phyloP scores from a whole-genome alignment of 106 monocot species.

The Allium cepa region DNA sequence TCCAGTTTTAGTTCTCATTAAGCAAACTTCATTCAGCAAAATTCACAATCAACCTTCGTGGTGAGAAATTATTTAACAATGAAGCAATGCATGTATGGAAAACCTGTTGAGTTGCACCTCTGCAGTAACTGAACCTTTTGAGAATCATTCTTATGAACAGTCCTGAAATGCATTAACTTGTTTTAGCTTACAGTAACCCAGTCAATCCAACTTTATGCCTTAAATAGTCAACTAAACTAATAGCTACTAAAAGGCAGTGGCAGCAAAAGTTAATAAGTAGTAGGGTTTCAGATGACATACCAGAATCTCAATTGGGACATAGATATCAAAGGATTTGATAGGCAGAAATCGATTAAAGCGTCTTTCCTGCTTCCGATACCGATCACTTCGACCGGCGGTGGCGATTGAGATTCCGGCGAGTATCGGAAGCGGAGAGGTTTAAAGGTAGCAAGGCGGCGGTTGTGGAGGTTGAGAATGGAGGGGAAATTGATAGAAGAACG shows the following conservation, averaged over 20 bases:
- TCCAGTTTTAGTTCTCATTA: not conserved
- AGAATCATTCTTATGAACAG: constrained; percentile 38
- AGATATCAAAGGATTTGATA: constrained; percentile 23
- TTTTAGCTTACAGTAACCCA: too few species aligned
- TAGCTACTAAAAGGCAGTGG: too few species aligned
- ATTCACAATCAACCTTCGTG: not conserved
- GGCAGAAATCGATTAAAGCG: constrained; percentile 73
- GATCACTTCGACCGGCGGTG: constrained; percentile 55
- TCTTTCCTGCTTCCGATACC: constrained; percentile 88
- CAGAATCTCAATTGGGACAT: constrained; percentile 68
- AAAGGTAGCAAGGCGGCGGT: not conserved
- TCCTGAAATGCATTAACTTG: constrained; percentile 16
- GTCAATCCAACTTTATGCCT: too few species aligned
- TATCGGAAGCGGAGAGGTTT: not conserved
- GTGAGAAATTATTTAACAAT: too few species aligned
- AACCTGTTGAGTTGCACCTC: constrained; percentile 38
- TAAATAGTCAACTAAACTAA: too few species aligned
- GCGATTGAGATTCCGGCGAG: constrained; percentile 5
- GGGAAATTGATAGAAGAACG: not conserved
- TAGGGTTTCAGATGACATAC: constrained; percentile 9
- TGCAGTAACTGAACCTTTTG: constrained; percentile 41
- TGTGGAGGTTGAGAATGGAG: not conserved
- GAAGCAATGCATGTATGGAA: not conserved
- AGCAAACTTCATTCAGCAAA: not conserved
- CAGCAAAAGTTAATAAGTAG: too few species aligned